Conservation (phyloP, 2,329 filamentous ascomycete species). For the Orbilia quercus region DNA sequence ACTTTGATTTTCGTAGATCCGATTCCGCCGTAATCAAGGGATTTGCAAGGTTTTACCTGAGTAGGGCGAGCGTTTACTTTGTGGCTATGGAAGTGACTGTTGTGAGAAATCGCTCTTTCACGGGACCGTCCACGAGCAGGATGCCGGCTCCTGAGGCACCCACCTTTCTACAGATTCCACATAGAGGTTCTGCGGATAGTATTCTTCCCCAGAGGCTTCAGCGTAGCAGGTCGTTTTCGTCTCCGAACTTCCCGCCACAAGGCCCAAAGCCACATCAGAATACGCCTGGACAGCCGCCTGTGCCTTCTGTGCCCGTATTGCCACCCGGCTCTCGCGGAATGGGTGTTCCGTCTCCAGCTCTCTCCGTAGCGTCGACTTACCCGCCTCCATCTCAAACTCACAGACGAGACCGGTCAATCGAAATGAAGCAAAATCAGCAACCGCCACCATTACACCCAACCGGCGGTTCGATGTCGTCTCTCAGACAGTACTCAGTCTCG, state of each 20-base stretch:
- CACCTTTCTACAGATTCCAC: conserved; percentile 43
- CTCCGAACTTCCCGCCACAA: conserved; percentile 44
- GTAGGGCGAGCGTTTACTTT: conserved; percentile 54
- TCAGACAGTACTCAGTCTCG: conserved; percentile 50
- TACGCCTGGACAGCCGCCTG: conserved; percentile 23
- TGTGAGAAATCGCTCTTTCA: conserved; percentile 49
- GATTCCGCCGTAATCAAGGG: conserved; percentile 54
- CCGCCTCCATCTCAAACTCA: conserved; percentile 27
- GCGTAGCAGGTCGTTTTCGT: conserved; percentile 49
- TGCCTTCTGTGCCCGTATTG: conserved; percentile 20
- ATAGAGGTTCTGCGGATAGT: conserved; percentile 48
- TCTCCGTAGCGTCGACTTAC: conserved; percentile 27
- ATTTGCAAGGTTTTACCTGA: conserved; percentile 52
- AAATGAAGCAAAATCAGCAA: conserved; percentile 31
- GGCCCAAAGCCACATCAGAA: conserved; percentile 12
- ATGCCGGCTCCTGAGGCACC: conserved; percentile 41
- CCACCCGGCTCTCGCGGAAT: conserved; percentile 25
- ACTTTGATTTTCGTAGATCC: conserved; percentile 53
- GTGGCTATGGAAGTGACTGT: conserved; percentile 53
- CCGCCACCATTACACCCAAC: conserved; percentile 23
- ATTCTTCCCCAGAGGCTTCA: conserved; percentile 47
- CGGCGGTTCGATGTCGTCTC: conserved; percentile 36
- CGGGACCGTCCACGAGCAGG: conserved; percentile 47
- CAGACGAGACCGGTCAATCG: conserved; percentile 43
- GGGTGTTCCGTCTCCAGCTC: conserved; percentile 28